Evolutionary conservation across 2,329 filamentous ascomycete genomes (phyloP), one percentile per base, ranked within the genome.

Genomic region (Drechslerella coelobrocha): DNA sequence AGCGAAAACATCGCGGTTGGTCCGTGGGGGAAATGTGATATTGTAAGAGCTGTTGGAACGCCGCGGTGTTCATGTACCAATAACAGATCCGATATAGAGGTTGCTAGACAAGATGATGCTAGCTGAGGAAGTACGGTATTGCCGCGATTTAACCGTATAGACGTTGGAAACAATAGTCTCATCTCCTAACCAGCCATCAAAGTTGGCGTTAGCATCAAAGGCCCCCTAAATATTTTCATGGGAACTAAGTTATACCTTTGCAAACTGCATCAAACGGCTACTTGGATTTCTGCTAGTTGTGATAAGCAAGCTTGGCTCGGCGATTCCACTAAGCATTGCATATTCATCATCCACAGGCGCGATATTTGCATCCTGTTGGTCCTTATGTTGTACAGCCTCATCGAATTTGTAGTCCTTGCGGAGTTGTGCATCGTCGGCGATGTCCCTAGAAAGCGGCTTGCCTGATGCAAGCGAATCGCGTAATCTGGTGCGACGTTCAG

Each of bases 321-420:
- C 86, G 39, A 97, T 86, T 29, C 94, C 94, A n/a, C 90, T 94
- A 0, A 97, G 85, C 74, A 92, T 87, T 23, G 89, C 86, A 78
- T 97, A 97, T 81, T 97, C 93, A 76, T 96, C 91, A 77, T 95
- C 91, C 19, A 95, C 80, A 61, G 90, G 88, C n/a, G n/a, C n/a
- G n/a, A n/a, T n/a, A 17, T 91, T 80, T 78, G 88, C 84, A 63
- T 91, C 88, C 63, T 90, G 84, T 17, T 83, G 82, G 2, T 83
- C 86, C 23, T 26, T 53, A n/a, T 34, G 37, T 21, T 84, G 84
- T 23, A 86, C 82, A 2, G 91, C 90, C 79, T 97, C 93, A 78
- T 99, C 94, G 78, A 93, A 99, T 77, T 92, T 92, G 81, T 89
- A 97, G 78, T 97, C 91, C 77, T 90, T 88, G 45, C 92, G 86